Evolutionary conservation across 2,329 filamentous ascomycete species (phyloP).

Genomic region (Ceratocystis variospora): DNA sequence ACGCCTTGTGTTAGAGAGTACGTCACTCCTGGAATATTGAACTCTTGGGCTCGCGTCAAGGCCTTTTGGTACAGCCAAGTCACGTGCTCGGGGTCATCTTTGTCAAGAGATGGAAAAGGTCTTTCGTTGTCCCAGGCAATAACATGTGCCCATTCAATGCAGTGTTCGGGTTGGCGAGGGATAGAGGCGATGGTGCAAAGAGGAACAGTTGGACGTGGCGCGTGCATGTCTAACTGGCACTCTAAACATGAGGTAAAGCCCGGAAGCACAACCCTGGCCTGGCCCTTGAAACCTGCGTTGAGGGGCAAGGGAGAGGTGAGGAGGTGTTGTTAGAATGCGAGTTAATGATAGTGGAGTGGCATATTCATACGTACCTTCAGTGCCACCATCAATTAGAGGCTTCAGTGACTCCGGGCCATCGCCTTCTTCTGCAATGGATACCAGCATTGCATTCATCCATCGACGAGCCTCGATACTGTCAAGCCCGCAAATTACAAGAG

Average conservation of each 20-base stretch:
- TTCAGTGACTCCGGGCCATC: constrained; percentile 76
- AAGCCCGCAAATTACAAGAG: constrained; percentile 80
- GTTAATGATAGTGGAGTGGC: background rate
- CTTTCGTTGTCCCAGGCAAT: constrained; percentile 89
- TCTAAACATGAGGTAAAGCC: constrained; percentile 93
- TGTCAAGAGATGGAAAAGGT: constrained; percentile 75
- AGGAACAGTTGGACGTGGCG: constrained; percentile 88
- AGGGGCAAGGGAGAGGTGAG: background rate
- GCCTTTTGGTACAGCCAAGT: constrained; percentile 91
- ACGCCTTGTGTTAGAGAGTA: constrained; percentile 95
- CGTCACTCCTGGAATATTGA: constrained; percentile 81
- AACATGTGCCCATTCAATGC: constrained; percentile 96
- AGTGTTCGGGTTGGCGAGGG: constrained; percentile 92
- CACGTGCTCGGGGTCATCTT: constrained; percentile 91
- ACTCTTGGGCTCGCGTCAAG: constrained; percentile 66
- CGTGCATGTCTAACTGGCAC: constrained; percentile 97
- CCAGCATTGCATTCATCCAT: constrained; percentile 93
- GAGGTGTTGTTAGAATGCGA: background rate
- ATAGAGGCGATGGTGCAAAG: constrained; percentile 95
- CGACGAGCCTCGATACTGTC: constrained; percentile 96
- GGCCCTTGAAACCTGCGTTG: constrained; percentile 80
- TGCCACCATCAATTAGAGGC: constrained; percentile 90
- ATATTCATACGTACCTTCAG: constrained; percentile 50
- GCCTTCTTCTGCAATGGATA: constrained; percentile 68
- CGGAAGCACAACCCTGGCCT: constrained; percentile 81